Evolutionary conservation across 169 alveolate genomes (phyloP).

Genomic region (Eimeria falciformis): DNA sequence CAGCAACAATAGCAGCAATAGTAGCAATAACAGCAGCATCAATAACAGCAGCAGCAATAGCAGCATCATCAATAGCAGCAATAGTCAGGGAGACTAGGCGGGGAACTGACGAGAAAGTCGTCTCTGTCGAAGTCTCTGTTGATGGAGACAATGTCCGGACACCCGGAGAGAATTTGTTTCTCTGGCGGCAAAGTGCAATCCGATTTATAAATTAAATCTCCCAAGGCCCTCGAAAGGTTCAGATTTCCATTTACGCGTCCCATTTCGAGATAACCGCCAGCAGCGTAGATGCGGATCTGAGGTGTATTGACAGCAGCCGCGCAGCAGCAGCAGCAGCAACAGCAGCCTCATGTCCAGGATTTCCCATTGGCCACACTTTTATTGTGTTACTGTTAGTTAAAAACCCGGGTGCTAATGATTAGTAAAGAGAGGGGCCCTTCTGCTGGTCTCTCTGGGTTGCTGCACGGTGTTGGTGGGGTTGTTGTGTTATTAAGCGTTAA

Average conservation of each 20-base stretch:
- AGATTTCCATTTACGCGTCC: conserved; percentile 84
- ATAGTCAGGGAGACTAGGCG: background rate
- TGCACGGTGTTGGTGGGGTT: too few species aligned
- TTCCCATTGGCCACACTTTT: too few species aligned
- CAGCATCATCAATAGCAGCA: background rate
- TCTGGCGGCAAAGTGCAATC: conserved; percentile 76
- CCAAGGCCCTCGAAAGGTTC: conserved; percentile 84
- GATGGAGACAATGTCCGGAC: conserved; percentile 81
- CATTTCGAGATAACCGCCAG: conserved; percentile 79
- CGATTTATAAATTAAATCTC: conserved; percentile 82
- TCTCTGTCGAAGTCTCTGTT: conserved; percentile 79
- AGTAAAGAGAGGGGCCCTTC: too few species aligned
- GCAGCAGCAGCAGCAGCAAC: background rate
- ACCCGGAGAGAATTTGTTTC: conserved; percentile 81
- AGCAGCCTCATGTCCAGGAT: background rate
- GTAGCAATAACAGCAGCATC: background rate
- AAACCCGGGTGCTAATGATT: too few species aligned
- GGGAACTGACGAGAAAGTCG: conserved; percentile 78
- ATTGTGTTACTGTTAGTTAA: too few species aligned
- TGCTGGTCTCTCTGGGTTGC: too few species aligned
- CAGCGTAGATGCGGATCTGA: conserved; percentile 73
- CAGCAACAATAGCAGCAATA: background rate
- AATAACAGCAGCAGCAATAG: background rate
- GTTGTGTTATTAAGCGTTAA: too few species aligned
- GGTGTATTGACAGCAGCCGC: background rate